Evolutionary conservation across 2,329 filamentous ascomycete species (phyloP).

Genomic region (Rugonectria rugulosa): DNA sequence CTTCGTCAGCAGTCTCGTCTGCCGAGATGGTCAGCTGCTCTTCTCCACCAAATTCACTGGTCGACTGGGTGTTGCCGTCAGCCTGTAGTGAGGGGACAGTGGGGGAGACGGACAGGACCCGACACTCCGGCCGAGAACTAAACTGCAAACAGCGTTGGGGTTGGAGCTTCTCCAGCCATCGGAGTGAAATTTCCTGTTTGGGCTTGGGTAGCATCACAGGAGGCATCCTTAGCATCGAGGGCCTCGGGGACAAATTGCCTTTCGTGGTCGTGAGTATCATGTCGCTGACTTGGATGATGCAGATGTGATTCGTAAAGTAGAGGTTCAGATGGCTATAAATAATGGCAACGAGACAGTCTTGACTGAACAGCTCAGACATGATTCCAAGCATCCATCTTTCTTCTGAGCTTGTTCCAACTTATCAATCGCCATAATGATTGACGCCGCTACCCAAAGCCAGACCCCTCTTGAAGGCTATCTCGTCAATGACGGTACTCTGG

Average conservation of each 20-base stretch:
- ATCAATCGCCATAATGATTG: not conserved
- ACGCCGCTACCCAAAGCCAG: slow-evolving; percentile 1
- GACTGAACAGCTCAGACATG: too few species aligned
- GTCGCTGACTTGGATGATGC: too few species aligned
- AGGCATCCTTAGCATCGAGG: not conserved
- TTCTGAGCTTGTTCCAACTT: not conserved
- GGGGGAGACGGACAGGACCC: not conserved
- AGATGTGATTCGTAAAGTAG: too few species aligned
- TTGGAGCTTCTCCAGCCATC: not conserved
- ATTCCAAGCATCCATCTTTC: not conserved
- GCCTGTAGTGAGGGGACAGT: not conserved
- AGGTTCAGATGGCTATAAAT: not conserved
- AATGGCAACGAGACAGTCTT: not conserved
- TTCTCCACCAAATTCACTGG: not conserved
- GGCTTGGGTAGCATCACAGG: not conserved
- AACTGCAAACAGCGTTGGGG: not conserved
- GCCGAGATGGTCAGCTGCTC: not conserved
- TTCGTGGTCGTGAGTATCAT: too few species aligned
- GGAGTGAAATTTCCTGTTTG: not conserved
- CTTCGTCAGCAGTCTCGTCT: not conserved
- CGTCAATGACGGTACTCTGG: slow-evolving; percentile 5
- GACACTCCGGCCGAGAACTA: not conserved
- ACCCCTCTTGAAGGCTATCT: slow-evolving; percentile 1
- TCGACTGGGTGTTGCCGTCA: not conserved
- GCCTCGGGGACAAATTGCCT: not conserved